phyloP scores from a whole-genome alignment of 179 eudicot species.

The Patellifolia procumbens region DNA sequence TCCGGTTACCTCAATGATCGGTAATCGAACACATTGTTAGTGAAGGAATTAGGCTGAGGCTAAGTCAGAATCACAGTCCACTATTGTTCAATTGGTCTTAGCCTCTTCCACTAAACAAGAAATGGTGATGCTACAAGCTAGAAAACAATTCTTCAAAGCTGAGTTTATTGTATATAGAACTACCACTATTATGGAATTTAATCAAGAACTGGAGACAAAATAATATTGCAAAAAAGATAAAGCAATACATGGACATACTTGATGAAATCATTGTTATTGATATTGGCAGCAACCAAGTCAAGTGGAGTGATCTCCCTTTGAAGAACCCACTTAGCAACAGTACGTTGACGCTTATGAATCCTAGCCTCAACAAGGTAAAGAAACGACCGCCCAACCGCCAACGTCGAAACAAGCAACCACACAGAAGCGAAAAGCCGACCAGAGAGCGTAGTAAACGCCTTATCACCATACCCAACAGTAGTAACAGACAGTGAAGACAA shows the following conservation, averaged over 20 bases:
- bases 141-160: too few relatives aligned
- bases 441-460: conserved; percentile 47
- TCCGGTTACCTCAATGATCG: too few relatives aligned
- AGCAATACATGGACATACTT: conserved; percentile 29
- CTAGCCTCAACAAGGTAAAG: conserved; percentile 64
- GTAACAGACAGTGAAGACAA: conserved; percentile 63
- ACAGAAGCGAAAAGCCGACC: conserved; percentile 59
- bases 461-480: conserved; percentile 69
- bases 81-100: too few relatives aligned
- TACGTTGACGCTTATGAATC: conserved; percentile 58
- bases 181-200: too few relatives aligned
- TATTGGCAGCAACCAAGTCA: conserved; percentile 59
- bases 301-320: conserved; percentile 52
- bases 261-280: conserved; percentile 55
- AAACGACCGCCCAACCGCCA: conserved; percentile 65
- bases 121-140: too few relatives aligned
- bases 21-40: too few relatives aligned
- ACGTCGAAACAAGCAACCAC: conserved; percentile 64
- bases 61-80: too few relatives aligned
- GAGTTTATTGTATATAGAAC: too few relatives aligned
- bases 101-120: too few relatives aligned
- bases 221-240: background rate
- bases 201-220: background rate
- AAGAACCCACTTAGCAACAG: conserved; percentile 57
- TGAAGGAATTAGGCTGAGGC: too few relatives aligned